These are phyloP conservation scores for Amanita rubescens DNA, from an alignment of 768 basidiomycete genomes.

Conservation along the genomic window DNA sequence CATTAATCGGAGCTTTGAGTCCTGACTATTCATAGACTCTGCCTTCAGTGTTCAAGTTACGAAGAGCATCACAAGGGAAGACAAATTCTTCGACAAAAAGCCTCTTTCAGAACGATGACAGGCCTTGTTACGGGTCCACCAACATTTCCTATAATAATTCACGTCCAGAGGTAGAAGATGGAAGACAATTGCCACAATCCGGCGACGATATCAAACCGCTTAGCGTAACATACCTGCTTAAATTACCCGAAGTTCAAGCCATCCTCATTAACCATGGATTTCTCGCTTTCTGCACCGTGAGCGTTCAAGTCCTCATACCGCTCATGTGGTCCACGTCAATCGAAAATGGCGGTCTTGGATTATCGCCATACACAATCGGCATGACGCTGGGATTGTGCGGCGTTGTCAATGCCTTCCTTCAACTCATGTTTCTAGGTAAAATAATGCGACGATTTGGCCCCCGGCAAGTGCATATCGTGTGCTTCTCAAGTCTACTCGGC, in stretches of 20 bases:
- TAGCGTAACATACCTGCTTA: neutral
- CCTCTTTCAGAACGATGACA: neutral
- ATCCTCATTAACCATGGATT: neutral
- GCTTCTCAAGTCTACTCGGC: slow-evolving; percentile 15
- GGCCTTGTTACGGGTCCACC: neutral
- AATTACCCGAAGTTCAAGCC: neutral
- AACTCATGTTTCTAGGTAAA: slow-evolving; percentile 38
- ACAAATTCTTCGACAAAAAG: neutral
- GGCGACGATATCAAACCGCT: neutral
- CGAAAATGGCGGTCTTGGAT: slow-evolving; percentile 46
- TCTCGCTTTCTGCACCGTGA: neutral
- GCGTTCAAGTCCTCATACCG: slow-evolving; percentile 9
- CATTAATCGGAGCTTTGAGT: neutral
- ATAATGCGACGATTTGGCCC: slow-evolving; percentile 38
- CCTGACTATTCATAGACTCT: neutral
- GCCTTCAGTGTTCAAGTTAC: neutral
- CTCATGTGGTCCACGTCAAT: slow-evolving; percentile 42
- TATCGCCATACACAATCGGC: slow-evolving; percentile 46
- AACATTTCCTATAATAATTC: neutral
- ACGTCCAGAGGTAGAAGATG: neutral
- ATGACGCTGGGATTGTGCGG: slow-evolving; percentile 43
- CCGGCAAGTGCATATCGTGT: slow-evolving; percentile 33
- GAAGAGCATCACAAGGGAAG: neutral
- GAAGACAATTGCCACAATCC: too few relatives aligned
- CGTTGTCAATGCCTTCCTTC: slow-evolving; percentile 43